Evolutionary conservation across 176 grass and related monocot genomes (phyloP), one percentile per base, ranked within the genome.

Genomic region (Raddia guianensis): DNA sequence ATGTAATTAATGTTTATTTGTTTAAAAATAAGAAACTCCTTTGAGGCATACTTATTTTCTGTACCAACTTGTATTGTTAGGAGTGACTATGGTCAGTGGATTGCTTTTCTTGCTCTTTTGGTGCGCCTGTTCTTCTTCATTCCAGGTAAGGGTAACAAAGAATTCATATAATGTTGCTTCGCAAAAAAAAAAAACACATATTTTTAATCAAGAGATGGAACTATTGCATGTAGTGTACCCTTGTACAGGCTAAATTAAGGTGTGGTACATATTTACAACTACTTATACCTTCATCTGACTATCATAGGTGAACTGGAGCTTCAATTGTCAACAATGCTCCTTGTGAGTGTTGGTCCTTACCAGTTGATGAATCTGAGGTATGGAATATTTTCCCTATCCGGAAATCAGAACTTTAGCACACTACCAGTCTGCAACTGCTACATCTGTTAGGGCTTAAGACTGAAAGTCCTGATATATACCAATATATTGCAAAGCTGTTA

Each of bases 1-100:
- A 48, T 72, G 9, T 19, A 35, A 8, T 49, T 10, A 0, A 66
- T 54, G 37, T 27, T 27, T 14, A 10, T 56, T 50, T 5, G 6
- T 35, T 60, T 61, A 16, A 59, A 70, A 37, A 54, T 16, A 49
- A 46, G 9, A 69, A 69, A 42, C 27, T 62, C 48, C 19, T 13
- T 47, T 56, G 34, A 42, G 14, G 10, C 35, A 2, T 84, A 68
- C 49, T 84, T 74, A 58, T 67, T 52, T 43, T 64, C 21, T 80
- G 49, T 68, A 53, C 71, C 52, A 80, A 77, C 63, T 72, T 70
- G 9, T 18, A 9, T 82, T 70, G 7, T 44, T 75, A 99, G 96
- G 90, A 81, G 96, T 70, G 92, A 99, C 9, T 99, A 91, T 84
- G 96, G 96, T 32, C 84, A 87, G 66, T 99, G 96, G 96, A 86